phyloP scores from a whole-genome alignment of 805 yeast genomes.

The Metschnikowia proteae region DNA sequence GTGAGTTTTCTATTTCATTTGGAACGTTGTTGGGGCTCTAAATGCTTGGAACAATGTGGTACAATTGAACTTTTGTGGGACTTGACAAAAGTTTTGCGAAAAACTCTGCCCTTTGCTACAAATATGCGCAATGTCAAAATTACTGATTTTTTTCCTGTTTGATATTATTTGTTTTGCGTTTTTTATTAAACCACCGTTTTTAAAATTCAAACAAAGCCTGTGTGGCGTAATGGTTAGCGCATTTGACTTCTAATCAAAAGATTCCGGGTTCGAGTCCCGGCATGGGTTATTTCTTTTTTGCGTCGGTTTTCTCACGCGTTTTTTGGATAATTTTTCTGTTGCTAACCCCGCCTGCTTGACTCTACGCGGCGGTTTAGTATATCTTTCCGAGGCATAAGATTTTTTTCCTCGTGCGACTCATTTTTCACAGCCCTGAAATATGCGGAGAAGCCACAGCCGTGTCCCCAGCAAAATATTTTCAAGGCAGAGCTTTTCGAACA shows the following conservation, averaged over 20 bases:
- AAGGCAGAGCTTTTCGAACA: neutral
- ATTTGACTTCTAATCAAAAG: slow-evolving; percentile 24
- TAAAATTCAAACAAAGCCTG: slow-evolving; percentile 9
- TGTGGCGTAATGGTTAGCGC: slow-evolving; percentile 25
- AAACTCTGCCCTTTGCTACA: too few relatives aligned
- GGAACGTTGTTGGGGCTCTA: too few relatives aligned
- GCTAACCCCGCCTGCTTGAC: neutral
- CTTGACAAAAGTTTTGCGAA: too few relatives aligned
- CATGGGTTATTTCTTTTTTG: slow-evolving; percentile 16
- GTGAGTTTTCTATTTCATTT: too few relatives aligned
- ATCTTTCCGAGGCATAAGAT: neutral
- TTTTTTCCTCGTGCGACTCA: slow-evolving; percentile 2
- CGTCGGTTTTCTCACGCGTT: neutral
- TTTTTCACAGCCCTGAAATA: neutral
- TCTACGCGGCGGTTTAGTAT: neutral
- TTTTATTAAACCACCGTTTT: neutral
- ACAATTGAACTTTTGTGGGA: too few relatives aligned
- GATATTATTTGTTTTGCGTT: neutral
- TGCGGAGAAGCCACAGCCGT: slow-evolving; percentile 1
- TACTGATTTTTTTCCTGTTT: too few relatives aligned
- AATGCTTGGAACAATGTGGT: too few relatives aligned
- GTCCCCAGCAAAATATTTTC: neutral
- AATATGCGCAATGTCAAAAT: too few relatives aligned
- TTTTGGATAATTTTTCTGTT: neutral
- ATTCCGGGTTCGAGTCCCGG: slow-evolving; percentile 26